Evolutionary conservation across 2,329 filamentous ascomycete species (phyloP).

Genomic region (Arthrobotrys sinensis): DNA sequence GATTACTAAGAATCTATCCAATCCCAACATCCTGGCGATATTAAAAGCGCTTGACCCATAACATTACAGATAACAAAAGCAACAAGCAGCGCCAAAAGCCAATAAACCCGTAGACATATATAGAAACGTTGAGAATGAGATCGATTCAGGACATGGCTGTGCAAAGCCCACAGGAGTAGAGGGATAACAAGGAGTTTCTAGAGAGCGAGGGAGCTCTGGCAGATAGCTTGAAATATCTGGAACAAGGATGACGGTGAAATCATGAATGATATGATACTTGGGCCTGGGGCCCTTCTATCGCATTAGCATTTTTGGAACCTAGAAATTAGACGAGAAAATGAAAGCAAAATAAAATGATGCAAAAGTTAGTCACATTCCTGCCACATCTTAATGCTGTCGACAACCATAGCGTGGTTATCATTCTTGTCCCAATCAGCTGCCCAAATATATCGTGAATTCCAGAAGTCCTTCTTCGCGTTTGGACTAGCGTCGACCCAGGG

Average conservation of each 20-base stretch:
- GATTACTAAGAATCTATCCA: constrained; percentile 49
- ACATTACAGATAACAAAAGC: constrained; percentile 34
- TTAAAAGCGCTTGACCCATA: constrained; percentile 50
- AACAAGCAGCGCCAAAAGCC: constrained; percentile 48
- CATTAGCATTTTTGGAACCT: constrained; percentile 22
- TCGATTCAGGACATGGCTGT: constrained; percentile 21
- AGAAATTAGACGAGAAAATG: constrained; percentile 29
- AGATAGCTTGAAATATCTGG: not conserved
- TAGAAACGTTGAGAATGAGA: constrained; percentile 28
- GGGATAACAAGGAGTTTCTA: constrained; percentile 11
- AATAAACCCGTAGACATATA: constrained; percentile 40
- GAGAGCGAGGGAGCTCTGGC: not conserved
- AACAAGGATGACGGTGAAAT: constrained; percentile 4
- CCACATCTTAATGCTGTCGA: constrained; percentile 80
- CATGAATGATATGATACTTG: constrained; percentile 8
- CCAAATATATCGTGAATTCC: constrained; percentile 78
- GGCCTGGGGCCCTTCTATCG: constrained; percentile 17
- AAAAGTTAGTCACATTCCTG: constrained; percentile 76
- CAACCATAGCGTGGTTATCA: constrained; percentile 72
- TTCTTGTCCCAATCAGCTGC: constrained; percentile 77
- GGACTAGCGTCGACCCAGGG: constrained; percentile 81
- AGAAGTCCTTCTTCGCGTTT: constrained; percentile 82
- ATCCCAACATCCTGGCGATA: constrained; percentile 37
- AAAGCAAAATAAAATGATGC: constrained; percentile 23
- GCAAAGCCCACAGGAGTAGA: constrained; percentile 15